Evolutionary conservation across 306 rosid species (phyloP), one percentile per base, ranked within the genome.

Genomic region (Rosa multiflora): DNA sequence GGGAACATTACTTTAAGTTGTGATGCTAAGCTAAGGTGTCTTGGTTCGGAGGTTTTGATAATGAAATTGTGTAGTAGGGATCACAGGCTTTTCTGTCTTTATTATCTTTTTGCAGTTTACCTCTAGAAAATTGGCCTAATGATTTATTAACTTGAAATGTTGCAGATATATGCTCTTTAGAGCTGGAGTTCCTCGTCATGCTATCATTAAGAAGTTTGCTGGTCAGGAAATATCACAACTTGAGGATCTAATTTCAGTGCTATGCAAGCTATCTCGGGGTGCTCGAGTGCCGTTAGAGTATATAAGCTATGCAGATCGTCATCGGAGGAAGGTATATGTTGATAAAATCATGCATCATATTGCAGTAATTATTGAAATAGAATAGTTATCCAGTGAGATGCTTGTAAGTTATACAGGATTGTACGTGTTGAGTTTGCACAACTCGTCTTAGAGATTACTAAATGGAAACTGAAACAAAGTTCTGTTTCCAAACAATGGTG

Each of bases 161-260:
- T 85, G 82, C 89, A 94, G 97, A 80, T 94, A 94, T 83, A 94
- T 94, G 97, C 91, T 94, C 80, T 85, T 87, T 77, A 88, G 94
- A 83, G 99, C 97, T 73, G 96, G 97, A 52, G 97, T 94, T 87
- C 97, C 97, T 74, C 95, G 97, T 67, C 97, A 94, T 88, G 97
- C 99, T 75, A 89, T 94, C 84, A 88, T 94, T 82, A 90, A 92
- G 85, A 94, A 94, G 83, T 88, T 94, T 91, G 97, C 95, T 74
- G 97, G 95, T 73, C 90, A 91, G 84, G 97, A 94, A 85, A 86
- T 94, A 89, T 89, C 93, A 20, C 76, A 76, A 55, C 80, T 92
- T 67, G 95, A 88, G 82, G 97, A 92, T 61, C 82, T 94, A 79
- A 87, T 89, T 40, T 83, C 86, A 47, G 90, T 91, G 87, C 81